phyloP scores from a whole-genome alignment of 2,329 filamentous ascomycete genomes.

The Lasiodiplodia sp. region DNA sequence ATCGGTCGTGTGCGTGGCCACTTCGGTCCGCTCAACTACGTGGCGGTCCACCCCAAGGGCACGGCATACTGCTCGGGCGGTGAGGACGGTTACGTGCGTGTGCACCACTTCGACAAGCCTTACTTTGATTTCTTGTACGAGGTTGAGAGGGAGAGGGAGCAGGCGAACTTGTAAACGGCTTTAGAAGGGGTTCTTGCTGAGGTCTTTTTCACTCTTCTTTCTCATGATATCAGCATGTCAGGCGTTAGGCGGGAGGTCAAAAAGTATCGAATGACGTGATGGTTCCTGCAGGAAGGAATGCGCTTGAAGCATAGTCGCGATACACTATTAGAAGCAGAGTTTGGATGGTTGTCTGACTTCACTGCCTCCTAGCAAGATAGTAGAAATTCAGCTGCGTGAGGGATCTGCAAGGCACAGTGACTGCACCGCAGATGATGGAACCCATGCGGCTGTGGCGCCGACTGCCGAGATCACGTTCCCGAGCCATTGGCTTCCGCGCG shows the following conservation, averaged over 20 bases:
- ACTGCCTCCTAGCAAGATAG: constrained; percentile 10
- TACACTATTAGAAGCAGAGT: constrained; percentile 24
- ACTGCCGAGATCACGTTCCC: constrained; percentile 20
- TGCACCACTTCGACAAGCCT: constrained; percentile 97
- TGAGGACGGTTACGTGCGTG: constrained; percentile 97
- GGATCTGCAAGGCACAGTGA: neutral
- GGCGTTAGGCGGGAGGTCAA: constrained; percentile 30
- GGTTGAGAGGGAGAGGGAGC: constrained; percentile 82
- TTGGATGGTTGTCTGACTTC: constrained; percentile 10
- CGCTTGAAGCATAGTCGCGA: constrained; percentile 18
- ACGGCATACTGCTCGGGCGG: constrained; percentile 93
- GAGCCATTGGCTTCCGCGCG: constrained; percentile 18
- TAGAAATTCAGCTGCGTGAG: neutral
- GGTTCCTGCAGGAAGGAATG: constrained; percentile 5
- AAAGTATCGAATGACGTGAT: constrained; percentile 27
- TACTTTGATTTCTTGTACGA: constrained; percentile 99
- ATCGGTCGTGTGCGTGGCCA: constrained; percentile 96
- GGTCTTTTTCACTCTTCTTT: constrained; percentile 26
- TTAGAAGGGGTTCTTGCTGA: constrained; percentile 24
- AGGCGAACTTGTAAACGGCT: constrained; percentile 45
- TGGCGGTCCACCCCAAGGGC: constrained; percentile 89
- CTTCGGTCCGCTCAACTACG: constrained; percentile 96
- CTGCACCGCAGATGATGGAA: neutral
- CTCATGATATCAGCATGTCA: constrained; percentile 31
- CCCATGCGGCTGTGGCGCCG: constrained; percentile 11